Conservation (phyloP, 2,329 filamentous ascomycete species). For the Alternaria sp. region DNA sequence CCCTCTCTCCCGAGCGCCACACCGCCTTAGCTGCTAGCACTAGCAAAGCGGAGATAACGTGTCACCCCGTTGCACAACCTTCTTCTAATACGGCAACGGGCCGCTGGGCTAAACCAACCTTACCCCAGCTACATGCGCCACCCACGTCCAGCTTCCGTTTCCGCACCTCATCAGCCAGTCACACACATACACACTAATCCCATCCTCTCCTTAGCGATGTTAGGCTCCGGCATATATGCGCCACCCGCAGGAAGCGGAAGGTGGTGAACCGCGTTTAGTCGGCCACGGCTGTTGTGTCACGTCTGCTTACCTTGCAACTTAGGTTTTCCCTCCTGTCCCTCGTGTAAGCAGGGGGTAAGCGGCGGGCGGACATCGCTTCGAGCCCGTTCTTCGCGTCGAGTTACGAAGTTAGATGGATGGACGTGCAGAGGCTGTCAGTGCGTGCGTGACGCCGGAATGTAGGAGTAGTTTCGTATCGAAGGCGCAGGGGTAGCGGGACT, state of each 20-base stretch:
- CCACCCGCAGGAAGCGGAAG: neutral
- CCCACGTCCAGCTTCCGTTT: neutral
- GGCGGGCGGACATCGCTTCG: neutral
- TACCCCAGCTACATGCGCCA: neutral
- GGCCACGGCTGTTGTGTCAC: neutral
- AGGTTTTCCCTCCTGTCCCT: neutral
- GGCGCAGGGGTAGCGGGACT: neutral
- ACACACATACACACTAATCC: no score
- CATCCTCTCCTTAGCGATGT: neutral
- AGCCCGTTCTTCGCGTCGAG: neutral
- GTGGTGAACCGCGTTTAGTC: neutral
- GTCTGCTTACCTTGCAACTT: neutral
- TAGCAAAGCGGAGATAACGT: conserved; percentile 7
- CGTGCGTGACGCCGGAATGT: neutral
- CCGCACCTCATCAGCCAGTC: no score
- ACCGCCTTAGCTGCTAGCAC: neutral
- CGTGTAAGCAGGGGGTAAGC: neutral
- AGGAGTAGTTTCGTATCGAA: neutral
- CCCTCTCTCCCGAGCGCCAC: neutral
- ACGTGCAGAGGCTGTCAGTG: neutral
- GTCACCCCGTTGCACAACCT: neutral
- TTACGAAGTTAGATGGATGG: neutral
- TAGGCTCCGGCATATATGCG: neutral
- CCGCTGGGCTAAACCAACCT: neutral
- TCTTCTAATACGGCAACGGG: neutral